These are phyloP conservation scores for Tetratostichococcus sp. DNA, from an alignment of 139 green algal species.

Conservation along the genomic window DNA sequence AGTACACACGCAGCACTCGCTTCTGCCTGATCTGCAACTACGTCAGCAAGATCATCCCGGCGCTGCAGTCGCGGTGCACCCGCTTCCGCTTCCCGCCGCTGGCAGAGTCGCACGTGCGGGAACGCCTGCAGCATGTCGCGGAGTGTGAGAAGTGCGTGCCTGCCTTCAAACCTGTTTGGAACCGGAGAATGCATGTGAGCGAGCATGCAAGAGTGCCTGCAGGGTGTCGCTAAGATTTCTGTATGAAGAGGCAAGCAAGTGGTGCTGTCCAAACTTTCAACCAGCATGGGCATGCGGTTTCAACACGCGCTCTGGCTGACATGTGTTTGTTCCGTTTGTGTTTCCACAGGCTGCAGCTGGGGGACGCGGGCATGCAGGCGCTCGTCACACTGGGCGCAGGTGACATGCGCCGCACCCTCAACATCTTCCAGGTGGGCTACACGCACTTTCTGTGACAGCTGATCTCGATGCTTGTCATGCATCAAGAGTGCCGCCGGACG, in stretches of 20 bases:
- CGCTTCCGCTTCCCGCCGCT: slow-evolving; percentile 93
- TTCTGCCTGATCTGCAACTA: slow-evolving; percentile 99
- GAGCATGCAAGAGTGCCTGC: too few relatives aligned
- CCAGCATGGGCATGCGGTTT: too few relatives aligned
- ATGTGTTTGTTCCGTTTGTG: too few relatives aligned
- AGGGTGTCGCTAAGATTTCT: too few relatives aligned
- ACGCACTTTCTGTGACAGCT: background rate
- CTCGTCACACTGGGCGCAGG: slow-evolving; percentile 76
- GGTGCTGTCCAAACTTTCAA: too few relatives aligned
- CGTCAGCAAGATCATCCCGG: slow-evolving; percentile 95
- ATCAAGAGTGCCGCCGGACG: too few relatives aligned
- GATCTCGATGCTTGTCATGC: background rate
- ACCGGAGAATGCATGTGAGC: too few relatives aligned
- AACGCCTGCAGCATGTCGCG: slow-evolving; percentile 74
- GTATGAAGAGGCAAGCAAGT: too few relatives aligned
- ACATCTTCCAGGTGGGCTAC: slow-evolving; percentile 91
- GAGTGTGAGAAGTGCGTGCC: slow-evolving; percentile 59
- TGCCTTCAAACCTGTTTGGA: too few relatives aligned
- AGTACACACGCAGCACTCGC: slow-evolving; percentile 92
- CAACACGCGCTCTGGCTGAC: too few relatives aligned
- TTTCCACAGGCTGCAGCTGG: slow-evolving; percentile 45
- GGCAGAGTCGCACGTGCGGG: slow-evolving; percentile 53
- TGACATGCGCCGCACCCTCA: slow-evolving; percentile 94
- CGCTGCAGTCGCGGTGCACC: slow-evolving; percentile 95
- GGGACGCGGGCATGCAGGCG: slow-evolving; percentile 69